Percentiles rank a stretch among this genome's conserved stretches.
Conservation (phyloP, 1,284 basidiomycete genomes). For the Meripilus lineatus region DNA sequence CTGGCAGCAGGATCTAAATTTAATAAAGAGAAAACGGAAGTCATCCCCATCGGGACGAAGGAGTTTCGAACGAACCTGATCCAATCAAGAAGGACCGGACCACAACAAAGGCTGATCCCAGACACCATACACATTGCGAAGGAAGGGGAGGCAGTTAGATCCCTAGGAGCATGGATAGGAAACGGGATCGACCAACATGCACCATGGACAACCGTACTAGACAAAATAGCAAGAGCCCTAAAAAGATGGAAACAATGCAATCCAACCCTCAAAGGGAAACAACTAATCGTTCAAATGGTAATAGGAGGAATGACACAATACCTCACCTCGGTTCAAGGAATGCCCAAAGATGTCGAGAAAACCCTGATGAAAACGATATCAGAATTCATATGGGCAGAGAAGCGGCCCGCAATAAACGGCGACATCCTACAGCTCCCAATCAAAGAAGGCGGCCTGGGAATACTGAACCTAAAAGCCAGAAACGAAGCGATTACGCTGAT, state of each 20-base stretch:
- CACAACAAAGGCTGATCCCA: slow-evolving; percentile 1
- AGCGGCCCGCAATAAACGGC: slow-evolving; percentile 4
- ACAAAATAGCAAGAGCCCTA: slow-evolving; percentile 13
- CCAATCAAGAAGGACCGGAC: not conserved
- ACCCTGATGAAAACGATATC: slow-evolving; percentile 5
- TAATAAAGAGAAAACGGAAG: slow-evolving; percentile 31
- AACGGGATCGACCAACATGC: slow-evolving; percentile 12
- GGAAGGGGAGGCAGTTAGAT: slow-evolving; percentile 21
- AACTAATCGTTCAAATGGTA: slow-evolving; percentile 18
- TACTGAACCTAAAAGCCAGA: slow-evolving; percentile 19
- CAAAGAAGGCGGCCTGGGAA: slow-evolving; percentile 16
- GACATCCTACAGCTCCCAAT: slow-evolving; percentile 5
- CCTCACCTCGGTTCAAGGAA: slow-evolving; percentile 22
- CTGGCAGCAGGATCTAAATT: slow-evolving; percentile 29
- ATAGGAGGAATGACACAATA: slow-evolving; percentile 21
- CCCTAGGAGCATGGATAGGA: slow-evolving; percentile 26
- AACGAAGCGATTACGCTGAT: slow-evolving; percentile 24
- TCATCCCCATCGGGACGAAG: slow-evolving; percentile 26
- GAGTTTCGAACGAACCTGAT: slow-evolving; percentile 9
- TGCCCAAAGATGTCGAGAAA: slow-evolving; percentile 15
- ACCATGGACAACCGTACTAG: slow-evolving; percentile 19
- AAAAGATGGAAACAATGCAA: slow-evolving; percentile 15
- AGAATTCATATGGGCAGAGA: slow-evolving; percentile 19
- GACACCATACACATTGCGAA: slow-evolving; percentile 12
- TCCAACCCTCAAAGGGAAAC: slow-evolving; percentile 16